Conservation (phyloP, 352 stramenopile species). For the Stramenopiles sp. region DNA sequence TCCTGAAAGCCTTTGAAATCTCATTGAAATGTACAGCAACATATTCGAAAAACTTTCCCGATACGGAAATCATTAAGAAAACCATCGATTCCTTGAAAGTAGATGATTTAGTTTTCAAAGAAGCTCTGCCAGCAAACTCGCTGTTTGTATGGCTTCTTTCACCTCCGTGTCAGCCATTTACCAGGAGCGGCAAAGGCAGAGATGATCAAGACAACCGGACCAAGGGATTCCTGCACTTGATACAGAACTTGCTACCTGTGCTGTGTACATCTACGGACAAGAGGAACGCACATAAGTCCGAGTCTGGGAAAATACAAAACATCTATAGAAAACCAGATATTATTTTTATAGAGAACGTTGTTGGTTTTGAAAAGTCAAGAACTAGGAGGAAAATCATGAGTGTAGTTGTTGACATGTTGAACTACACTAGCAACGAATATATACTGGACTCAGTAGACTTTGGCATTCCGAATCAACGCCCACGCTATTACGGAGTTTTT, state of each 20-base stretch:
- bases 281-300: too few species aligned
- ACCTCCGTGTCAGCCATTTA: slow-evolving; percentile 42
- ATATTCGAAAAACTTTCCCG: neutral
- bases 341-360: neutral
- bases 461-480: neutral
- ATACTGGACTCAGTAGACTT: neutral
- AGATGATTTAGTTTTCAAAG: neutral
- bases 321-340: neutral
- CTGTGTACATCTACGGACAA: too few species aligned
- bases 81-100: neutral
- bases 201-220: neutral
- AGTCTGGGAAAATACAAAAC: too few species aligned
- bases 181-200: slow-evolving; percentile 15
- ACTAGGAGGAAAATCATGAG: neutral
- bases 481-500: neutral
- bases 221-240: neutral
- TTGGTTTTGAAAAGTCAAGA: neutral
- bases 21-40: neutral
- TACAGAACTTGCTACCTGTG: neutral
- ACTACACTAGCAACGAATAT: neutral
- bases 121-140: neutral
- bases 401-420: neutral
- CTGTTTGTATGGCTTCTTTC: slow-evolving; percentile 31
- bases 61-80: neutral
- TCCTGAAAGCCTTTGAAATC: neutral